Base-by-base conservation (phyloP, 1,284 basidiomycete genomes). In the Pyrrhoderma noxium region DNA sequence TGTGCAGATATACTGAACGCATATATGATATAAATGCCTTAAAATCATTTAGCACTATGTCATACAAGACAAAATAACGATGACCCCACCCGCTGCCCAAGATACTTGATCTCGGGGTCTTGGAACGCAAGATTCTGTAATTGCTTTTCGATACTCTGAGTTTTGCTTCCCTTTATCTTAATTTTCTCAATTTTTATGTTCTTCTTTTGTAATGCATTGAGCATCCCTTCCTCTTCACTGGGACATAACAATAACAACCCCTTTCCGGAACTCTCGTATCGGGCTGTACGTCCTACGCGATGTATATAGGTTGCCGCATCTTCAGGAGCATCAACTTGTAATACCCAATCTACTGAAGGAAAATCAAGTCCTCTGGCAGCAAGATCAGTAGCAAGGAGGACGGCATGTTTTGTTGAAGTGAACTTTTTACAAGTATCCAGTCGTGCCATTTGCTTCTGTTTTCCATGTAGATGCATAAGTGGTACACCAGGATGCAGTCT, bases 241-340 rank as follows among this genome's bases (percentile, higher is more conserved):
- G 95, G 94, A 58, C 86, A 69, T 11, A 98, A 68, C 50, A 99
- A 75, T 56, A 96, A 68, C 48, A 99, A 67, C 0, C 82, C 86
- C 64, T 93, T 93, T 1, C 96, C 96, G 37, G 87, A 85, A 56
- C 85, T 86, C 62, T 94, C 85, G 65, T 98, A 98, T 44, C 95
- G 76, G 35, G 95, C 96, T 8, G 95, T 99, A 48, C 95, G 76
- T 1, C 95, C 95, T 1, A 99, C 95, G 21, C 95, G 84, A 66
- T 99, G 95, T 44, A 99, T 93, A 66, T 99, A 99, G 9, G 93
- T 97, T 55, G 96, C 94, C n/a, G 87, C 90, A 63, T 98, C 94
- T 68, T 99, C 95, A 0, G 95, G 95, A 21, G 89, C 92, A 66
- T 99, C 95, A n/a, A 94, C 73, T 66, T 99, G 96, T 34, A 99